phyloP scores from a whole-genome alignment of 2,329 filamentous ascomycete genomes.

The Hirsutella thompsonii region DNA sequence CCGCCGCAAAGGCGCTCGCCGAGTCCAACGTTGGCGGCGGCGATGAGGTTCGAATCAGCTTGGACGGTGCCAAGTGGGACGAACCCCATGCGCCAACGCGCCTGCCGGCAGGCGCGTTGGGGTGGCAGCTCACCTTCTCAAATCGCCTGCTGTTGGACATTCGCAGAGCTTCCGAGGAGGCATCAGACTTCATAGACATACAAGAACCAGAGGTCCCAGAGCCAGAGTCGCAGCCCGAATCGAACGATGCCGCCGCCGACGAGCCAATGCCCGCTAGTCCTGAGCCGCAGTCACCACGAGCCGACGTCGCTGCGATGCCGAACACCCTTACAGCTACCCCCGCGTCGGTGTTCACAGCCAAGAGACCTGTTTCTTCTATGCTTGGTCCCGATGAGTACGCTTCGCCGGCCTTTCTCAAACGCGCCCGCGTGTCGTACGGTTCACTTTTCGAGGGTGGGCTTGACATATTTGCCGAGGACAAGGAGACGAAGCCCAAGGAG shows the following conservation, averaged over 20 bases:
- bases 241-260: background rate
- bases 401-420: slow-evolving; percentile 71
- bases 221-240: slow-evolving; percentile 6
- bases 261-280: background rate
- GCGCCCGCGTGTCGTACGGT: slow-evolving; percentile 55
- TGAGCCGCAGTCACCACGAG: background rate
- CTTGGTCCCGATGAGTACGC: slow-evolving; percentile 43
- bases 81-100: slow-evolving; percentile 34
- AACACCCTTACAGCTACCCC: slow-evolving; percentile 1
- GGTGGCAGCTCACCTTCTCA: slow-evolving; percentile 46
- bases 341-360: slow-evolving; percentile 12
- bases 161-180: slow-evolving; percentile 27
- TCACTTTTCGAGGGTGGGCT: slow-evolving; percentile 50
- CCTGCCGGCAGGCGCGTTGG: slow-evolving; percentile 36
- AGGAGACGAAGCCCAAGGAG: slow-evolving; percentile 9
- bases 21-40: slow-evolving; percentile 61
- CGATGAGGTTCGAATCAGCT: slow-evolving; percentile 56
- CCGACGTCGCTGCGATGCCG: background rate
- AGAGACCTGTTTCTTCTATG: slow-evolving; percentile 19
- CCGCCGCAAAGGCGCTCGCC: slow-evolving; percentile 56
- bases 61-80: slow-evolving; percentile 58
- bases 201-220: slow-evolving; percentile 21
- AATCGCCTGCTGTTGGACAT: slow-evolving; percentile 33
- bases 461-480: slow-evolving; percentile 59
- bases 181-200: slow-evolving; percentile 38